Evolutionary conservation across 805 yeast species (phyloP).

Genomic region (Metschnikowia chrysomelidarum): DNA sequence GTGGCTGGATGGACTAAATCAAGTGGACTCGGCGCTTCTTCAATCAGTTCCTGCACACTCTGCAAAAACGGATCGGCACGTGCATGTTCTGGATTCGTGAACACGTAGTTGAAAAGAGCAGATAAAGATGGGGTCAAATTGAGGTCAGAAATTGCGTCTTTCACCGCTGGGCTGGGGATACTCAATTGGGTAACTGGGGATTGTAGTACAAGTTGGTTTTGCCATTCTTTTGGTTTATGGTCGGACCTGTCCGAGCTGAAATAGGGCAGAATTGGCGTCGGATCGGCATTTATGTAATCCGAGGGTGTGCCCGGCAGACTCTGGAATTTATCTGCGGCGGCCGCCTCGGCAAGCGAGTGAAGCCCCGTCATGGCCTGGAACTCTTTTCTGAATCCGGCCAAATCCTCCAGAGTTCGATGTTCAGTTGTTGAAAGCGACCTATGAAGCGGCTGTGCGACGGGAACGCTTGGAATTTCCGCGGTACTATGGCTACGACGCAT

Average conservation of each 20-base stretch:
- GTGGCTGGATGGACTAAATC: no score
- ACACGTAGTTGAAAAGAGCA: slow-evolving; percentile 36
- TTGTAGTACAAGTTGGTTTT: not conserved
- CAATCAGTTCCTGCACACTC: slow-evolving; percentile 14
- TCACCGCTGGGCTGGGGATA: slow-evolving; percentile 6
- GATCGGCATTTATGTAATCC: not conserved
- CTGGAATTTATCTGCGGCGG: slow-evolving; percentile 13
- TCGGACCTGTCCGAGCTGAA: no score
- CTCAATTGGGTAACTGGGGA: slow-evolving; percentile 3
- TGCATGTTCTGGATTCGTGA: slow-evolving; percentile 23
- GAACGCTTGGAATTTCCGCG: slow-evolving; percentile 4
- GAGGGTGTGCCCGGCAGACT: not conserved
- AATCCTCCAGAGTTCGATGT: slow-evolving; percentile 8
- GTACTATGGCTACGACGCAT: slow-evolving; percentile 17
- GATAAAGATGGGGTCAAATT: slow-evolving; percentile 38
- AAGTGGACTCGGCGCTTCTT: slow-evolving; percentile 27
- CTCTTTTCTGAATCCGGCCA: slow-evolving; percentile 15
- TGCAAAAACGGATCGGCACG: slow-evolving; percentile 7
- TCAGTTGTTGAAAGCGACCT: slow-evolving; percentile 23
- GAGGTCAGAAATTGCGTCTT: slow-evolving; percentile 19
- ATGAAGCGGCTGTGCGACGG: slow-evolving; percentile 7
- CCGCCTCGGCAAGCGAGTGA: slow-evolving; percentile 36
- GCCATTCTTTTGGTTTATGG: slow-evolving; percentile 12
- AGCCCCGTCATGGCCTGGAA: slow-evolving; percentile 19
- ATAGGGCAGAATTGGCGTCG: not conserved